Evolutionary conservation across 2,329 filamentous ascomycete genomes (phyloP).

Genomic region (Venturia aucupariae): DNA sequence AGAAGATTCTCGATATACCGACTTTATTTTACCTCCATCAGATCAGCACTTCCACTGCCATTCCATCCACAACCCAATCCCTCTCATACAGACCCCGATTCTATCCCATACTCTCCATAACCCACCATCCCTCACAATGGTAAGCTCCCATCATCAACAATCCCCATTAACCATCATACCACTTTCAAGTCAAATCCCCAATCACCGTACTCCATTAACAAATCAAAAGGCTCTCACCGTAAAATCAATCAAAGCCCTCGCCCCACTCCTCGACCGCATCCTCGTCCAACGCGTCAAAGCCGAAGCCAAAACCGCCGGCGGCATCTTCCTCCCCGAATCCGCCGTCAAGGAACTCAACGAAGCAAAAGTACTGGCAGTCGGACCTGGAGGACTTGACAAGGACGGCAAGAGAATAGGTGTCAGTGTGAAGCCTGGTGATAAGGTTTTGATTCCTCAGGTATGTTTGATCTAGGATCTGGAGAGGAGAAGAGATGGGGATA

Average conservation of each 20-base stretch:
- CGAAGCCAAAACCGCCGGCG: conserved; percentile 89
- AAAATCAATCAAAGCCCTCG: conserved; percentile 91
- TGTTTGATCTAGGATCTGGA: conserved; percentile 23
- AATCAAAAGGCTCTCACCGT: conserved; percentile 47
- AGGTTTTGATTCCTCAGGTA: conserved; percentile 92
- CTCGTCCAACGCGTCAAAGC: conserved; percentile 97
- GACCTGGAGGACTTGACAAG: conserved; percentile 78
- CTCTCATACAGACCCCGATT: not conserved
- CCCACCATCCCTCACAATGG: not conserved
- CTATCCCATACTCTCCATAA: not conserved
- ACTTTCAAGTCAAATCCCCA: not conserved
- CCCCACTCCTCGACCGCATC: conserved; percentile 93
- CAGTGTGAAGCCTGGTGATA: conserved; percentile 76
- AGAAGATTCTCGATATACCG: not conserved
- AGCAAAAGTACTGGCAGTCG: conserved; percentile 90
- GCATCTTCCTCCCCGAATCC: conserved; percentile 96
- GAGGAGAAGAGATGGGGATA: not conserved
- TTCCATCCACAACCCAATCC: not conserved
- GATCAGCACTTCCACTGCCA: not conserved
- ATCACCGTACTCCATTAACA: not conserved
- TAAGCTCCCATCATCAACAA: not conserved
- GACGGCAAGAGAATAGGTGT: conserved; percentile 81
- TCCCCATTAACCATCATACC: not conserved
- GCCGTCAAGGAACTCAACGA: conserved; percentile 98
- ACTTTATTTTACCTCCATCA: not conserved